Evolutionary conservation across 306 rosid species (phyloP).

Genomic region (Trifolium subterraneum): DNA sequence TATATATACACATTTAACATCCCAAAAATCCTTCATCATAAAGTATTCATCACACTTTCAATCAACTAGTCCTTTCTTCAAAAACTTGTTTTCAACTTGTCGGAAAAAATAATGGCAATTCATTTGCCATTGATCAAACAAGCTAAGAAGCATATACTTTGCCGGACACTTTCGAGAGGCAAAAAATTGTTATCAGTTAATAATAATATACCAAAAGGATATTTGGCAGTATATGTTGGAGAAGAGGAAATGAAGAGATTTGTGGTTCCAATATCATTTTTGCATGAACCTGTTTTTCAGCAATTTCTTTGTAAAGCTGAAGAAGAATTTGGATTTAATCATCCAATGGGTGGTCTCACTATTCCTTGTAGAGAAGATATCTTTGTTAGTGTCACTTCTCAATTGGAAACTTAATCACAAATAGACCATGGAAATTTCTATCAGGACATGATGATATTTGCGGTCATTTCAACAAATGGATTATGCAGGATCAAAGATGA

Average conservation of each 20-base stretch:
- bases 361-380: constrained; percentile 86
- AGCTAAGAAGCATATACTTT: constrained; percentile 8
- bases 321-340: constrained; percentile 88
- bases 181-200: constrained; percentile 3
- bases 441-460: not conserved
- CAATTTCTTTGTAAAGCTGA: constrained; percentile 74
- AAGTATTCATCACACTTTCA: not conserved
- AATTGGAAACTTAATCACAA: not conserved
- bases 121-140: constrained; percentile 2
- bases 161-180: not conserved
- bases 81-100: not conserved
- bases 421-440: not conserved
- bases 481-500: not conserved
- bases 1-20: constrained; percentile 13
- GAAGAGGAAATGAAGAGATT: constrained; percentile 65
- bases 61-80: constrained; percentile 10
- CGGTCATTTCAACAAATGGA: not conserved
- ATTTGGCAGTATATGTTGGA: constrained; percentile 89
- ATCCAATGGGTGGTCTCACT: constrained; percentile 84
- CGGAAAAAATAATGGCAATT: not conserved
- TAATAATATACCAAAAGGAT: constrained; percentile 83
- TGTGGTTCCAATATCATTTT: constrained; percentile 81
- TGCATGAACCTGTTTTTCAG: constrained; percentile 79
- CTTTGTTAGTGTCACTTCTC: constrained; percentile 67
- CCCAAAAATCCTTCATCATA: constrained; percentile 1